Evolutionary conservation across 148 eudicot species (phyloP), one percentile per base, ranked within the genome.

Genomic region (Fallopia convolvulus): DNA sequence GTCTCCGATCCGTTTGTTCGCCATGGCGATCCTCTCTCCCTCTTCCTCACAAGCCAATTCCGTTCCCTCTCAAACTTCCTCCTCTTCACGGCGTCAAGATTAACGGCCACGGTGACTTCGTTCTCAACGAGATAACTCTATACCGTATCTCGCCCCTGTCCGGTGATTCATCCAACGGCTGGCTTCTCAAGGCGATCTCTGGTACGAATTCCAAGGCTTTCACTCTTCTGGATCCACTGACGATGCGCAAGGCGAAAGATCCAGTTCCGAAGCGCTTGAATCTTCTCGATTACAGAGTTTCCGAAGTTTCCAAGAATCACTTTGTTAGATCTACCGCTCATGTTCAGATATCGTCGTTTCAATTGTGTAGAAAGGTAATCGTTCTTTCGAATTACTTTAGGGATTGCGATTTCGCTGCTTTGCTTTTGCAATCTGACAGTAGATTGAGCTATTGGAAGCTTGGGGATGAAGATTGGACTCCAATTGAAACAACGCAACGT

Each of bases 1-100:
- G 75, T 66, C 75, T 80, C 82, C 75, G 75, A 13, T 73, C 82
- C 10, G 75, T 75, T 9, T 80, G 82, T 74, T 13, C 75, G 10
- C 21, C 82, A 30, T 80, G 82, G 79, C 79, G 82, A 10, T 53
- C 76, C 5, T 26, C 75, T 23, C 23, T 75, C 14, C 41, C 40
- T 30, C 58, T 26, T 66, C 36, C 75, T 33, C 33, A 10, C 15
- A 65, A 71, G 41, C 78, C 63, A 5, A 4, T n/a, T 18, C n/a
- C 63, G 7, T 20, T 56, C 63, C 63, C 63, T 56, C 63, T 56
- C 63, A 20, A 56, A 20, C 3, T 56, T 26, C 63, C 30, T 6
- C 63, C 63, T n/a, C n/a, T n/a, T n/a, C n/a, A n/a, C n/a, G n/a
- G n/a, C n/a, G n/a, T n/a, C n/a, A n/a, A n/a, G n/a, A n/a, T n/a